Percentiles rank a stretch among this genome's conserved stretches.
Evolutionary conservation across 306 rosid genomes (phyloP).

Genomic region (Nissolia schottii): DNA sequence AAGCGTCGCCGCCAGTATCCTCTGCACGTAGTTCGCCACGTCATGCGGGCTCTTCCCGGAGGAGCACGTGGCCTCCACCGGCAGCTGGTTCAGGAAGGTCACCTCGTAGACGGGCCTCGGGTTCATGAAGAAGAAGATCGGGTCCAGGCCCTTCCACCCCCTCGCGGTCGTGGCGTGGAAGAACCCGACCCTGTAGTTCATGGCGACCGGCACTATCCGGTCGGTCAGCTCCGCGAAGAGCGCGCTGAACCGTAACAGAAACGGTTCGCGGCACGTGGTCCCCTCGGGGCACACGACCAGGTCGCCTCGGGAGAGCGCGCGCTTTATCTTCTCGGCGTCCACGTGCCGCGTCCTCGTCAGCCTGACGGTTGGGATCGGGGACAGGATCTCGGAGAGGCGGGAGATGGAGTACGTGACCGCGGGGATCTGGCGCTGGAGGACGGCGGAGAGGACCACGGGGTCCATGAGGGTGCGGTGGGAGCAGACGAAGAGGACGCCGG

Average conservation of each 20-base stretch:
- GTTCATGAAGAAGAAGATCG: conserved; percentile 91
- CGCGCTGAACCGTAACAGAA: conserved; percentile 74
- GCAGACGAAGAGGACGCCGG: conserved; percentile 92
- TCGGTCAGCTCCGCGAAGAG: conserved; percentile 81
- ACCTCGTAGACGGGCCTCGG: conserved; percentile 94
- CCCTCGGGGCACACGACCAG: conserved; percentile 93
- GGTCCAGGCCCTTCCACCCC: conserved; percentile 87
- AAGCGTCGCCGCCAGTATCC: conserved; percentile 69
- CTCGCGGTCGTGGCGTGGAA: conserved; percentile 93
- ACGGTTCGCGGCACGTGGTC: conserved; percentile 92
- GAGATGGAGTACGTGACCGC: conserved; percentile 93
- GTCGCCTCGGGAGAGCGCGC: conserved; percentile 55
- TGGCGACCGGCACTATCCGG: conserved; percentile 89
- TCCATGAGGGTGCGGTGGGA: conserved; percentile 90
- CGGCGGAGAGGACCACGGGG: conserved; percentile 78
- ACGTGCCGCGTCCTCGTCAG: conserved; percentile 62
- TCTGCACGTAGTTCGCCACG: conserved; percentile 91
- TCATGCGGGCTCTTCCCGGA: conserved; percentile 84
- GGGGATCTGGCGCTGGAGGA: conserved; percentile 62
- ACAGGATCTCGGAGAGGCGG: conserved; percentile 64
- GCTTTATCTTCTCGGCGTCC: conserved; percentile 66
- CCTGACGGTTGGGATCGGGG: conserved; percentile 85
- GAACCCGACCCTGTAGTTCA: conserved; percentile 84
- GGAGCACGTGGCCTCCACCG: conserved; percentile 83
- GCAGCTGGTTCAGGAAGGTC: conserved; percentile 82